These are phyloP conservation scores for Auricularia sp. DNA, from an alignment of 768 basidiomycete species.

Conservation along the genomic window DNA sequence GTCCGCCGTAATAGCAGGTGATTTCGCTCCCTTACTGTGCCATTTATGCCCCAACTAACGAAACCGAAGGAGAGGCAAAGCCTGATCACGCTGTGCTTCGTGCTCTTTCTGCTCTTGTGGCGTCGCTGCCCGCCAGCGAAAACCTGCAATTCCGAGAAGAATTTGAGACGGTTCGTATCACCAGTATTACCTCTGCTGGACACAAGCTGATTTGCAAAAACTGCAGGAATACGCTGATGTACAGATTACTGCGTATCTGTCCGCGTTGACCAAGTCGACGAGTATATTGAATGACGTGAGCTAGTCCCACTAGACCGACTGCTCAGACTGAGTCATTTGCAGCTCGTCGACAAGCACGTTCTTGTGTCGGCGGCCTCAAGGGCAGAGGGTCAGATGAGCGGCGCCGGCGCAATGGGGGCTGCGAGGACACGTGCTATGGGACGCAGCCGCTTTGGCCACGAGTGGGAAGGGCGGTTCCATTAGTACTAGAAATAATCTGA, in stretches of 20 bases:
- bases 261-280: conserved; percentile 80
- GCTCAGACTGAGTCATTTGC: conserved; percentile 11
- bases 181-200: conserved; percentile 7
- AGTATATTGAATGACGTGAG: conserved; percentile 83
- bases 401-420: conserved; percentile 29
- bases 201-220: background rate
- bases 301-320: conserved; percentile 8
- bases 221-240: conserved; percentile 91
- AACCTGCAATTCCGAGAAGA: conserved; percentile 77
- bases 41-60: background rate
- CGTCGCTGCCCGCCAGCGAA: conserved; percentile 81
- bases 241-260: conserved; percentile 81
- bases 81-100: conserved; percentile 77
- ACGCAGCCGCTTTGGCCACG: background rate
- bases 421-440: conserved; percentile 28
- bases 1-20: conserved; percentile 62
- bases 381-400: conserved; percentile 42
- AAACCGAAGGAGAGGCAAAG: conserved; percentile 48
- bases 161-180: conserved; percentile 63
- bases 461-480: background rate
- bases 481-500: background rate
- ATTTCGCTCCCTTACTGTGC: conserved; percentile 10
- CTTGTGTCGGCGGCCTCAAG: conserved; percentile 42
- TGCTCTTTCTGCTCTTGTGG: conserved; percentile 74
- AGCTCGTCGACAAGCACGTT: conserved; percentile 75